Conservation (phyloP, 2,329 filamentous ascomycete genomes). For the Zymoseptoria ardabiliae region DNA sequence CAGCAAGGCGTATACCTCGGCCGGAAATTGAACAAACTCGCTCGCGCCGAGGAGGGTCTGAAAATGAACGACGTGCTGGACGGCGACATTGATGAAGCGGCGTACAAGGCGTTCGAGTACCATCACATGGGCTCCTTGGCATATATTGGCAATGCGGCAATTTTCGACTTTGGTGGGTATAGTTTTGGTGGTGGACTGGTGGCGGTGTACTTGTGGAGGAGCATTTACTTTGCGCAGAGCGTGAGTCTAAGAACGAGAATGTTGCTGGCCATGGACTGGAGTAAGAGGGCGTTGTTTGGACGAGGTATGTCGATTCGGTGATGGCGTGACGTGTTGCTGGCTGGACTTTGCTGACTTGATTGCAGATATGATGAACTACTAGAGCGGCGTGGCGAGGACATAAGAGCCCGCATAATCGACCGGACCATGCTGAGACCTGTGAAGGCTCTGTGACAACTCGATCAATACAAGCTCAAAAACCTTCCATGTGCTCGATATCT, state of each 20-base stretch:
- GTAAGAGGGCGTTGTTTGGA: constrained; percentile 91
- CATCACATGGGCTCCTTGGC: constrained; percentile 84
- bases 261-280: constrained; percentile 95
- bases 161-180: constrained; percentile 82
- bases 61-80: constrained; percentile 73
- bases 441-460: no score
- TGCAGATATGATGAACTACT: constrained; percentile 31
- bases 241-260: constrained; percentile 85
- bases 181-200: constrained; percentile 75
- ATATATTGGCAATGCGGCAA: constrained; percentile 91
- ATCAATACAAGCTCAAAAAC: no score
- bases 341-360: constrained; percentile 8
- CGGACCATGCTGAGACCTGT: no score
- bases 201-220: constrained; percentile 93
- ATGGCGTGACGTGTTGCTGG: background rate
- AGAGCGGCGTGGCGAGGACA: background rate
- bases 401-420: no score
- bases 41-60: constrained; percentile 68
- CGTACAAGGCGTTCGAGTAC: constrained; percentile 94
- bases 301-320: constrained; percentile 59
- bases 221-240: constrained; percentile 94
- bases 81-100: constrained; percentile 82
- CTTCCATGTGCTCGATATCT: no score
- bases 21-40: constrained; percentile 87
- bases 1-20: constrained; percentile 93